Percentiles rank a stretch among this genome's conserved stretches.
These are phyloP conservation scores for Suillus paluster DNA, from an alignment of 768 basidiomycete genomes.

Conservation along the genomic window DNA sequence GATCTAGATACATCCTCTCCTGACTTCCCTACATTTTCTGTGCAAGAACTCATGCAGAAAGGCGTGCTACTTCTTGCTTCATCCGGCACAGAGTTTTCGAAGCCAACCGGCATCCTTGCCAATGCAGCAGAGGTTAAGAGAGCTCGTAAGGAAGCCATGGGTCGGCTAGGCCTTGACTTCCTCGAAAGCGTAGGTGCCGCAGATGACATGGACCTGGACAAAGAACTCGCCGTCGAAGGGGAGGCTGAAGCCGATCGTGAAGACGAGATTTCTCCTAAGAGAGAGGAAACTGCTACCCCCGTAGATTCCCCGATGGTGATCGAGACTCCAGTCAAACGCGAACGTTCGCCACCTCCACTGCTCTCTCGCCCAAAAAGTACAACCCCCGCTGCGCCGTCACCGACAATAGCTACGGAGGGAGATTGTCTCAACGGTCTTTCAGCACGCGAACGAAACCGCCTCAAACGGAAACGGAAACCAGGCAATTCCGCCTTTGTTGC, in stretches of 20 bases:
- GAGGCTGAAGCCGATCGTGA: conserved; percentile 53
- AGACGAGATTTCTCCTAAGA: conserved; percentile 42
- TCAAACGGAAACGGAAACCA: conserved; percentile 93
- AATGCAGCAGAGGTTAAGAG: conserved; percentile 82
- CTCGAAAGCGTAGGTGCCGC: conserved; percentile 68
- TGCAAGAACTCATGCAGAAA: conserved; percentile 75
- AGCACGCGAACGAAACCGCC: conserved; percentile 89
- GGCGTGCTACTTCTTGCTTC: conserved; percentile 85
- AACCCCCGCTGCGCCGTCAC: conserved; percentile 52
- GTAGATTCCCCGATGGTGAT: conserved; percentile 50
- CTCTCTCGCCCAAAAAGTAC: conserved; percentile 45
- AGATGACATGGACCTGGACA: conserved; percentile 88
- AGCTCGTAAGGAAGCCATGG: conserved; percentile 88
- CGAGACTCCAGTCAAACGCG: conserved; percentile 43
- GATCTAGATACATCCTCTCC: conserved; percentile 42
- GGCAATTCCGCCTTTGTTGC: conserved; percentile 85
- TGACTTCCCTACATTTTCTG: conserved; percentile 76
- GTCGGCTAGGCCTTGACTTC: conserved; percentile 85
- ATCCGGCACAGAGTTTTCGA: conserved; percentile 90
- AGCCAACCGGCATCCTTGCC: conserved; percentile 71
- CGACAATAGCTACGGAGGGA: conserved; percentile 48
- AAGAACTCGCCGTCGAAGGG: conserved; percentile 70
- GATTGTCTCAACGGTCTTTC: conserved; percentile 66
- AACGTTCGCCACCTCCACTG: conserved; percentile 39
- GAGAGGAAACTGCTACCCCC: conserved; percentile 39